Evolutionary conservation across 1,139 yeast genomes (phyloP).

Genomic region (Wickerhamomyces sp.): DNA sequence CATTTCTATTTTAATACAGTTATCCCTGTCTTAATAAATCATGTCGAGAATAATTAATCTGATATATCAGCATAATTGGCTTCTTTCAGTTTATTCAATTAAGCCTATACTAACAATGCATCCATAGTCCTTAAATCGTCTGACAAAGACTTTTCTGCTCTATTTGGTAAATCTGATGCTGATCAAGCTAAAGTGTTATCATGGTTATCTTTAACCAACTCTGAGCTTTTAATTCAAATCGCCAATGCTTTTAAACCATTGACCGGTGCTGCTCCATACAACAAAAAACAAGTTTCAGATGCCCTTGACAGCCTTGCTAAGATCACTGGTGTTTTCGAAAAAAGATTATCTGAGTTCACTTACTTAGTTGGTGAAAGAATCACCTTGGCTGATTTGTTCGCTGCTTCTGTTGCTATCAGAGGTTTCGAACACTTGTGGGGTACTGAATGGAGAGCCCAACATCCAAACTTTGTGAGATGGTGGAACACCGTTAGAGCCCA

Average conservation of each 20-base stretch:
- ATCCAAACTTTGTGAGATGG: constrained; percentile 85
- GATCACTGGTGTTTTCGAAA: constrained; percentile 47
- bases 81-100: no score
- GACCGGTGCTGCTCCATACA: constrained; percentile 57
- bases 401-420: constrained; percentile 57
- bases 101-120: constrained; percentile 3
- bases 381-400: constrained; percentile 77
- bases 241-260: constrained; percentile 39
- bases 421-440: constrained; percentile 71
- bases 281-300: constrained; percentile 74
- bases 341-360: constrained; percentile 69
- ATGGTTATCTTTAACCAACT: constrained; percentile 81
- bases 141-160: constrained; percentile 33
- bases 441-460: constrained; percentile 65
- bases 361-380: constrained; percentile 90
- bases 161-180: constrained; percentile 61
- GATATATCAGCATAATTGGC: constrained; percentile 6
- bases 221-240: constrained; percentile 53
- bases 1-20: constrained; percentile 55
- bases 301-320: constrained; percentile 37
- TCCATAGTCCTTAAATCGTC: constrained; percentile 30
- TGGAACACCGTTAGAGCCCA: constrained; percentile 64
- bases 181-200: constrained; percentile 69
- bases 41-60: constrained; percentile 58
- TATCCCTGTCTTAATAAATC: constrained; percentile 86